phyloP scores from a whole-genome alignment of 106 monocot species.

The Phalaenopsis equestris region DNA sequence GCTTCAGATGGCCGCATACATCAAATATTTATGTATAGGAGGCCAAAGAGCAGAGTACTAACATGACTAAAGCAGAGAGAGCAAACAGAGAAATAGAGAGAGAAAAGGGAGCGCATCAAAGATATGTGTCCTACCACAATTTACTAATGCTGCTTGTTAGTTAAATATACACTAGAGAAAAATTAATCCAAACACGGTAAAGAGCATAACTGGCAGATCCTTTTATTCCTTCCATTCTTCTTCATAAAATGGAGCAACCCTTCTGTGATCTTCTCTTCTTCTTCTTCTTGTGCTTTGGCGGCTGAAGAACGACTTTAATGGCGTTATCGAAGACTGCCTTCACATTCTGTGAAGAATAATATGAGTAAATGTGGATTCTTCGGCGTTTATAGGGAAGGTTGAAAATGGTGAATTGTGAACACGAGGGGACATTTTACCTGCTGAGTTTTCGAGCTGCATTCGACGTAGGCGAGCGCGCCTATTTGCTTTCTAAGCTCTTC shows the following conservation, averaged over 20 bases:
- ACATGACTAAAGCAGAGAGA: neutral
- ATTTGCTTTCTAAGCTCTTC: slow-evolving; percentile 11
- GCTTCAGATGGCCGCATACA: neutral
- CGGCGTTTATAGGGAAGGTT: neutral
- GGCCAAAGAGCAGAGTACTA: neutral
- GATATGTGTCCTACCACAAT: neutral
- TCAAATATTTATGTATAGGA: neutral
- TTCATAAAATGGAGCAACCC: slow-evolving; percentile 51
- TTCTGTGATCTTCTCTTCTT: slow-evolving; percentile 51
- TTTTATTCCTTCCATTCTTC: neutral
- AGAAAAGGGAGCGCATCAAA: neutral
- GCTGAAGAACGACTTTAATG: slow-evolving; percentile 61
- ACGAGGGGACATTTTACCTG: neutral
- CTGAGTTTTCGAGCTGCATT: slow-evolving; percentile 10
- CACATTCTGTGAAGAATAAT: slow-evolving; percentile 27
- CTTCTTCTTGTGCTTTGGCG: slow-evolving; percentile 52
- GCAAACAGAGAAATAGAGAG: neutral
- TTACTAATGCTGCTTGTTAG: neutral
- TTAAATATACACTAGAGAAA: neutral
- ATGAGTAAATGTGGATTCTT: neutral
- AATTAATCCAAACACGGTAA: neutral
- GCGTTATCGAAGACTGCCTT: slow-evolving; percentile 64
- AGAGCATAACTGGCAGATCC: neutral
- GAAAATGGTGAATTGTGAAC: neutral
- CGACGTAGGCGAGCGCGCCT: neutral